Evolutionary conservation across 495 filamentous ascomycete species (phyloP).

Genomic region (Clavariopsis aquatica): DNA sequence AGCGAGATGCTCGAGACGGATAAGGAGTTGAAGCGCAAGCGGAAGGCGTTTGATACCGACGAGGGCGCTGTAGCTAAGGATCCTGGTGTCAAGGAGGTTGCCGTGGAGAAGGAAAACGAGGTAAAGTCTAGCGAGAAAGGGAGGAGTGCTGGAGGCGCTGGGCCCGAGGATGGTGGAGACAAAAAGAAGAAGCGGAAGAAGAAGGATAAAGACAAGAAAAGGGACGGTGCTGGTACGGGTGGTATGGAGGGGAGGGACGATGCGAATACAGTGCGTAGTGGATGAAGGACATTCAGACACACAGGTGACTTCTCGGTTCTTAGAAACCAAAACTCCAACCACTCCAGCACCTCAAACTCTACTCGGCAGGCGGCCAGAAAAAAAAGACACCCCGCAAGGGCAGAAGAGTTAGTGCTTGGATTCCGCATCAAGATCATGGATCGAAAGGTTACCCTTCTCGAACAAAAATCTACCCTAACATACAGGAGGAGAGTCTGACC

Average conservation of each 20-base stretch:
- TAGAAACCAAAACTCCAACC: too few relatives aligned
- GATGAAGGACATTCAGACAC: constrained; percentile 1
- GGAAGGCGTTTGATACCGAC: constrained; percentile 65
- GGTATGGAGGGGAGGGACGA: constrained; percentile 9
- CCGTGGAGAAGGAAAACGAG: constrained; percentile 17
- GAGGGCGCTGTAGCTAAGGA: constrained; percentile 46
- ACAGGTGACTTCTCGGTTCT: too few relatives aligned
- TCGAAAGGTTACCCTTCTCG: too few relatives aligned
- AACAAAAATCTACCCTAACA: too few relatives aligned
- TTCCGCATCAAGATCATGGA: too few relatives aligned
- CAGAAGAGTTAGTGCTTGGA: too few relatives aligned
- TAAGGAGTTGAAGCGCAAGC: constrained; percentile 72
- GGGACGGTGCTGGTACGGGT: not conserved
- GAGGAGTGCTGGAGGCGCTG: constrained; percentile 7
- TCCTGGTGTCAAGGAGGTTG: constrained; percentile 35
- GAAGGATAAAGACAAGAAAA: constrained; percentile 29
- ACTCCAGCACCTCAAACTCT: too few relatives aligned
- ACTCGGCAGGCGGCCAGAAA: too few relatives aligned
- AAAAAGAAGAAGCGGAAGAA: constrained; percentile 34
- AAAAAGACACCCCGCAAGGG: too few relatives aligned
- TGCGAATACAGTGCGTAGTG: constrained; percentile 25
- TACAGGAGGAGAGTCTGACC: too few relatives aligned
- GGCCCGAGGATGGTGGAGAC: constrained; percentile 21
- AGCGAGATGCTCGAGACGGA: constrained; percentile 83
- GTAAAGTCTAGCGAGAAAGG: not conserved